Conservation (phyloP, 2,329 filamentous ascomycete genomes). For the Trichoderma oligosporum region DNA sequence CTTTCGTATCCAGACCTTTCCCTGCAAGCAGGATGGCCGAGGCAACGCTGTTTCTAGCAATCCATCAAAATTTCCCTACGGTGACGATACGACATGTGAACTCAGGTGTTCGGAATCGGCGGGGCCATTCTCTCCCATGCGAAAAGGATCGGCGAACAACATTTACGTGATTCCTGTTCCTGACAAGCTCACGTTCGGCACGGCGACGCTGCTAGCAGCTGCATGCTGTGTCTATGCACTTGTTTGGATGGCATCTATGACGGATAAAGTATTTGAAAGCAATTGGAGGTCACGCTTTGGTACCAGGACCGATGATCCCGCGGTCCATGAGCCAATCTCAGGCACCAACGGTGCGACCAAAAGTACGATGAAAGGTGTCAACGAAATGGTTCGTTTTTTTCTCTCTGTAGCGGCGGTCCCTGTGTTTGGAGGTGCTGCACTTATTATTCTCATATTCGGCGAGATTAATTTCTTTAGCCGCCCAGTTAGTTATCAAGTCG, state of each 20-base stretch:
- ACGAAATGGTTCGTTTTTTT: slow-evolving; percentile 51
- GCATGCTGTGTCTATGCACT: slow-evolving; percentile 64
- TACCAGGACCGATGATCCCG: slow-evolving; percentile 24
- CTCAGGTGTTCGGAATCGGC: slow-evolving; percentile 43
- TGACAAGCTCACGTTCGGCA: slow-evolving; percentile 51
- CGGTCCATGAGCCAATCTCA: slow-evolving; percentile 41
- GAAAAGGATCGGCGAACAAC: slow-evolving; percentile 53
- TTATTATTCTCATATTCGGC: slow-evolving; percentile 58
- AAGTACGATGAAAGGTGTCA: slow-evolving; percentile 50
- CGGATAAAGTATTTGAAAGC: slow-evolving; percentile 60
- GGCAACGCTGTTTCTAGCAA: slow-evolving; percentile 37
- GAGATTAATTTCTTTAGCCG: slow-evolving; percentile 61
- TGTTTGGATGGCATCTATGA: slow-evolving; percentile 57
- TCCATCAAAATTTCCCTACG: slow-evolving; percentile 43
- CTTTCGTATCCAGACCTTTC: slow-evolving; percentile 47
- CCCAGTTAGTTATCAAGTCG: slow-evolving; percentile 55
- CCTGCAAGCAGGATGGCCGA: slow-evolving; percentile 41
- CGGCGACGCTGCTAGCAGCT: slow-evolving; percentile 57
- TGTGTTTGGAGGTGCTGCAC: slow-evolving; percentile 54
- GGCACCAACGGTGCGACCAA: slow-evolving; percentile 54
- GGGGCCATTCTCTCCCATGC: slow-evolving; percentile 54
- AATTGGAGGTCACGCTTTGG: slow-evolving; percentile 52
- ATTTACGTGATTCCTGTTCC: slow-evolving; percentile 62
- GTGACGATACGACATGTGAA: slow-evolving; percentile 39
- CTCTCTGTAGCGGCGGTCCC: slow-evolving; percentile 55